phyloP scores from a whole-genome alignment of 306 rosid species.

The Prunus fruticosa region DNA sequence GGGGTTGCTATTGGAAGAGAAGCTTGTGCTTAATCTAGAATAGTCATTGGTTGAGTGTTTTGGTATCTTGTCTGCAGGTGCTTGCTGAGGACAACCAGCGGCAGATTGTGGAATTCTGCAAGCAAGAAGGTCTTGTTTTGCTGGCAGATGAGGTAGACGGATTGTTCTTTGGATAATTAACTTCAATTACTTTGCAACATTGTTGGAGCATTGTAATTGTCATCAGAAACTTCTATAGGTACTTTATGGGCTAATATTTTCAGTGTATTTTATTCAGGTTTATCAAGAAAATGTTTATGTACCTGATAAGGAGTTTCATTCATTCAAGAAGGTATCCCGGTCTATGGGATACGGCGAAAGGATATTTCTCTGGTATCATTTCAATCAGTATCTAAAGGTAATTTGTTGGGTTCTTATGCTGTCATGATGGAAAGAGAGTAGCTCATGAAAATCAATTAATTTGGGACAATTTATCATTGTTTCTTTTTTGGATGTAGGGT shows the following conservation, averaged over 20 bases:
- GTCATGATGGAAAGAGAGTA: background rate
- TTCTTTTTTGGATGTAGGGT: slow-evolving; percentile 44
- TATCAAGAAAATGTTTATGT: slow-evolving; percentile 84
- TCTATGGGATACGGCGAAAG: slow-evolving; percentile 77
- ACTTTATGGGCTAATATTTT: background rate
- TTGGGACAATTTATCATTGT: background rate
- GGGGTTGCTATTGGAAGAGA: background rate
- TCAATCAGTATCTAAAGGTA: slow-evolving; percentile 91
- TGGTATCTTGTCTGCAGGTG: slow-evolving; percentile 41
- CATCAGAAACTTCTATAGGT: background rate
- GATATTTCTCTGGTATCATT: slow-evolving; percentile 79
- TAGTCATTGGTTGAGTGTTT: background rate
- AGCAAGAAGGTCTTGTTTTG: slow-evolving; percentile 84
- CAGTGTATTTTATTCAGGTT: slow-evolving; percentile 42
- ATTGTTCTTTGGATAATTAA: background rate
- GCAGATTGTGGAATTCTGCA: slow-evolving; percentile 76
- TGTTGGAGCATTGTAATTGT: background rate
- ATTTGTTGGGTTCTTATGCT: slow-evolving; percentile 11
- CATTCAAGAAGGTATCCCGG: slow-evolving; percentile 80
- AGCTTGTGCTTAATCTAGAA: slow-evolving; percentile 3
- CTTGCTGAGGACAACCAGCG: slow-evolving; percentile 73
- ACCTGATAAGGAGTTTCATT: slow-evolving; percentile 79
- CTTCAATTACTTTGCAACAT: background rate
- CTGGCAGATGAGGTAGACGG: slow-evolving; percentile 90
- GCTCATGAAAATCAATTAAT: background rate